phyloP scores from a whole-genome alignment of 2,329 filamentous ascomycete genomes.

The Ceratocystis huliohia region DNA sequence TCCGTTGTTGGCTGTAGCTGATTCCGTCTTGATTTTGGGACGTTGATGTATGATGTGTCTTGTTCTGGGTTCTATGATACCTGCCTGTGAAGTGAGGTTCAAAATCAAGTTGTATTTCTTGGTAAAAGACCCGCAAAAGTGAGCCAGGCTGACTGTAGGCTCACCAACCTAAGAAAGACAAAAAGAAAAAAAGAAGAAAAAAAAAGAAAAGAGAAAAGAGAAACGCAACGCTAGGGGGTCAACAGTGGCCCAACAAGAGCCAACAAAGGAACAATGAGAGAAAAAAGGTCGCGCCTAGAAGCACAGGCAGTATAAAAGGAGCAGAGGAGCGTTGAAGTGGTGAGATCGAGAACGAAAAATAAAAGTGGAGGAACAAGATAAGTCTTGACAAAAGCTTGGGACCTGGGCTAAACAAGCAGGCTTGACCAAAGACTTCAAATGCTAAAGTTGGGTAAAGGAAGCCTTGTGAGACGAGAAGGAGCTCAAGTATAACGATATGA shows the following conservation, averaged over 20 bases:
- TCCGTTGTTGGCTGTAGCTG: neutral
- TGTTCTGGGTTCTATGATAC: neutral
- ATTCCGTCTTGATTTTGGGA: neutral
- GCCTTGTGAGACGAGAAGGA: neutral
- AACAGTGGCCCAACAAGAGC: neutral
- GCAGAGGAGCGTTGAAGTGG: constrained; percentile 6
- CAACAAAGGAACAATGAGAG: neutral
- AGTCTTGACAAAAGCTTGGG: neutral
- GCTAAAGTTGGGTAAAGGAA: neutral
- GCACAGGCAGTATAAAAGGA: constrained; percentile 11
- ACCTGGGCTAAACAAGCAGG: too few relatives aligned
- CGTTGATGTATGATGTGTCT: neutral
- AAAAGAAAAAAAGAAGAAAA: neutral
- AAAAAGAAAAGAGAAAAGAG: neutral
- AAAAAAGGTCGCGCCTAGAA: constrained; percentile 8
- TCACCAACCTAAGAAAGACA: neutral
- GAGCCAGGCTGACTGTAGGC: neutral
- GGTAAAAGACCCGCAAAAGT: neutral
- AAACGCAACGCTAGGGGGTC: neutral
- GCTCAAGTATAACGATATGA: too few relatives aligned
- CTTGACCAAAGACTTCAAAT: neutral
- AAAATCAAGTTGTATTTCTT: neutral
- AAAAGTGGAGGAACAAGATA: neutral
- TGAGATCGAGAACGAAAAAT: constrained; percentile 4
- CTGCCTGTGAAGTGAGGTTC: neutral